Conservation (phyloP, 768 basidiomycete species). For the Podaxis carcinomalis region DNA sequence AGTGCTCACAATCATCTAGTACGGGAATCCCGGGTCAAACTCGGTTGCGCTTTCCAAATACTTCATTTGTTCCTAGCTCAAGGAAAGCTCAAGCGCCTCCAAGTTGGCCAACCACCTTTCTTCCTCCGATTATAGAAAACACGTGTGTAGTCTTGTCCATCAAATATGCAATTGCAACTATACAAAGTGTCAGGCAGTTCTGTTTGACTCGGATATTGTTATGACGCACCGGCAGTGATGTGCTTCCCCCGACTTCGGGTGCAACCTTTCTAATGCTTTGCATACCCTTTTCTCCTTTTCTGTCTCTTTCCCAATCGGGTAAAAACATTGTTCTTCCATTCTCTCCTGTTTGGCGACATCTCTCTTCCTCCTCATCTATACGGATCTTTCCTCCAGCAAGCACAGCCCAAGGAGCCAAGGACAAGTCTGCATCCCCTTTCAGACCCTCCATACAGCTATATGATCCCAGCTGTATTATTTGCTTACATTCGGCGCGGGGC, state of each 20-base stretch:
- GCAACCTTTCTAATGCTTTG: slow-evolving; percentile 36
- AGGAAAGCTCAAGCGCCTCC: slow-evolving; percentile 33
- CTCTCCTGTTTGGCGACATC: slow-evolving; percentile 26
- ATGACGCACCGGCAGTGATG: slow-evolving; percentile 36
- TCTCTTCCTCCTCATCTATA: slow-evolving; percentile 40
- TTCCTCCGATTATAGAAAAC: slow-evolving; percentile 45
- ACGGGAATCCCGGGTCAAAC: slow-evolving; percentile 43
- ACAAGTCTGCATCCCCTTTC: slow-evolving; percentile 19
- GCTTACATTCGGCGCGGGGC: slow-evolving; percentile 33
- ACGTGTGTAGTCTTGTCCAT: slow-evolving; percentile 50
- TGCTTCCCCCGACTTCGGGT: slow-evolving; percentile 40
- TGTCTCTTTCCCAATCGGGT: slow-evolving; percentile 39
- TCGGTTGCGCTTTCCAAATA: slow-evolving; percentile 17
- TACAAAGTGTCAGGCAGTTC: background rate
- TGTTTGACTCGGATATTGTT: background rate
- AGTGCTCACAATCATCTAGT: slow-evolving; percentile 23
- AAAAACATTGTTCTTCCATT: slow-evolving; percentile 28
- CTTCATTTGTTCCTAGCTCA: slow-evolving; percentile 37
- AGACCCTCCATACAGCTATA: background rate
- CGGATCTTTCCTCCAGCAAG: slow-evolving; percentile 40
- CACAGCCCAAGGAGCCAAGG: slow-evolving; percentile 29
- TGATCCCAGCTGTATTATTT: slow-evolving; percentile 7
- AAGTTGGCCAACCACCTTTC: slow-evolving; percentile 39
- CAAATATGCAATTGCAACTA: slow-evolving; percentile 50
- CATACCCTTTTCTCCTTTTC: slow-evolving; percentile 26